Evolutionary conservation across 352 stramenopile genomes (phyloP), one percentile per base, ranked within the genome.

Genomic region (Phytophthora pluvialis): DNA sequence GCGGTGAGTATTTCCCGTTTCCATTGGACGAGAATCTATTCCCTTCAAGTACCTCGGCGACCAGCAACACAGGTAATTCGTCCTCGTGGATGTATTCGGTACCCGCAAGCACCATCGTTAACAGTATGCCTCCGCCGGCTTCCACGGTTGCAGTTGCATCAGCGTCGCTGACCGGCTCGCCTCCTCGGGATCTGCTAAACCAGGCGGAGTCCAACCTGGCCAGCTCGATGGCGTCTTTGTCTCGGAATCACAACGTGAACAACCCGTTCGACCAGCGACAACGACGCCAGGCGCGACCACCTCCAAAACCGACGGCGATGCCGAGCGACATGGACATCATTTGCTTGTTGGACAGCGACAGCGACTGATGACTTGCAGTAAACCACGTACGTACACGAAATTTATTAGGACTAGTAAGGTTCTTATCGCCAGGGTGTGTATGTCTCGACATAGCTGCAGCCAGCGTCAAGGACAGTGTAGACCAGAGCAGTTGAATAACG

Each of bases 321-420:
- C 64, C 68, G 16, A 76, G 70, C 29, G 54, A 75, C 13, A 73
- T 86, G 59, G 83, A 91, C 52, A 86, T 93, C 31, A 93, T 93
- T 57, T 89, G 73, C 59, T 75, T 93, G 50, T 33, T 93, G 69
- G 85, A 93, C 68, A 93, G 83, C 47, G 84, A 93, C 61, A 93
- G 84, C 61, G 84, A 89, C 49, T 86, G 69, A 87, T 38, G 6
- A 60, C 15, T 18, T 16, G 18, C 12, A 58, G 32, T 26, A 21
- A 43, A 10, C 40, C 13, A 40, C 35, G 60, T 61, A 50, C 21
- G 11, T 46, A 43, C 39, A 31, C 33, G 39, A 35, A 46, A 56
- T 28, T 62, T 66, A 54, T 46, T 70, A 66, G 65, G 33, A 53
- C 28, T 68, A 52, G 36, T 47, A 64, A 32, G 39, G n/a, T 42